A percentile compares a stretch with the other conserved stretches of the same genome.
phyloP scores from a whole-genome alignment of 768 basidiomycete species.

The Sarcomyxa edulis region DNA sequence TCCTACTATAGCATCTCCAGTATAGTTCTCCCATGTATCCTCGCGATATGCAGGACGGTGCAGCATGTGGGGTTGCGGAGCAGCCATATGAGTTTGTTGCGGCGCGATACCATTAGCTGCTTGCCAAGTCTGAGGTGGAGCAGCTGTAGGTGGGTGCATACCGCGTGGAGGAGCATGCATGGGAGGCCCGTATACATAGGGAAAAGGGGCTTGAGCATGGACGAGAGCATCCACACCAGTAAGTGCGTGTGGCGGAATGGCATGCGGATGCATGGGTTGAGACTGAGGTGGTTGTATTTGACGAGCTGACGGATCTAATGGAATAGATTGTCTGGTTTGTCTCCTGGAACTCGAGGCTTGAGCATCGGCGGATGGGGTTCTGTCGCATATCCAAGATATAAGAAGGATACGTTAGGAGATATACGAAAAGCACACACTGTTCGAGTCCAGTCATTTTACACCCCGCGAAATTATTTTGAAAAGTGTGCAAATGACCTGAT shows the following conservation, averaged over 20 bases:
- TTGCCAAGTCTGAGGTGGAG: conserved; percentile 63
- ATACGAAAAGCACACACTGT: conserved; percentile 37
- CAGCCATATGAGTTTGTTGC: conserved; percentile 55
- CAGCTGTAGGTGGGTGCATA: conserved; percentile 40
- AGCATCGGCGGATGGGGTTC: background rate
- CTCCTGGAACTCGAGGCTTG: no score
- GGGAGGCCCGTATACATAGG: conserved; percentile 29
- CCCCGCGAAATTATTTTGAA: conserved; percentile 70
- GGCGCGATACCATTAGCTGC: conserved; percentile 55
- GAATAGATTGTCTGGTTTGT: background rate
- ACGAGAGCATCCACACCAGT: conserved; percentile 26
- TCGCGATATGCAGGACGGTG: conserved; percentile 47
- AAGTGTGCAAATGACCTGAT: conserved; percentile 64
- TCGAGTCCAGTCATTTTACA: conserved; percentile 78
- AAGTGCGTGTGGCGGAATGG: conserved; percentile 25
- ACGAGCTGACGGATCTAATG: background rate
- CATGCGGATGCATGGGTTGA: conserved; percentile 11
- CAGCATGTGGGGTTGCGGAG: conserved; percentile 39
- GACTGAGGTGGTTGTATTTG: conserved; percentile 17
- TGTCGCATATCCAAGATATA: conserved; percentile 9
- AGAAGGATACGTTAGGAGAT: conserved; percentile 14
- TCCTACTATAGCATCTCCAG: conserved; percentile 42
- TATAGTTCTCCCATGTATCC: conserved; percentile 45
- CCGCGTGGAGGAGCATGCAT: conserved; percentile 32
- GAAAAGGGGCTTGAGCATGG: conserved; percentile 26